Evolutionary conservation across 441 rosid species (phyloP).

Genomic region (Melianthus villosus): DNA sequence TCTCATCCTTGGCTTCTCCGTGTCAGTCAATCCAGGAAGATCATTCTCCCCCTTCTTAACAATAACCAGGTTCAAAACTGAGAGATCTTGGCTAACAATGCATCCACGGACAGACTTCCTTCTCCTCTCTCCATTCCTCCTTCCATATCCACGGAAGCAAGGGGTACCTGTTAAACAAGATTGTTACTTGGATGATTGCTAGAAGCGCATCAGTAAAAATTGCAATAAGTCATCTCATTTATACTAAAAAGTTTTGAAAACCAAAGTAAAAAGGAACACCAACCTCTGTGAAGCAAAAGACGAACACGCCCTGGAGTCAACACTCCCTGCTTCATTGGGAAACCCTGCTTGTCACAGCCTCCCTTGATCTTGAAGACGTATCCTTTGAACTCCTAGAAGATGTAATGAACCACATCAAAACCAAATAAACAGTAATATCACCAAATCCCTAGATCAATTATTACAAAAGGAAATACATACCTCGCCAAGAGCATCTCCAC

Average conservation of each 20-base stretch:
- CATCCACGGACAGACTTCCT: constrained; percentile 51
- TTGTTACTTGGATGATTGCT: too few species aligned
- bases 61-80: constrained; percentile 38
- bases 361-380: constrained; percentile 43
- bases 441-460: not conserved
- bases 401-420: not conserved
- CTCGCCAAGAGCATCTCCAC: constrained; percentile 39
- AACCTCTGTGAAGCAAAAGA: constrained; percentile 31
- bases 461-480: constrained; percentile 4
- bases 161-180: constrained; percentile 32
- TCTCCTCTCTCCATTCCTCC: constrained; percentile 40
- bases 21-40: constrained; percentile 38
- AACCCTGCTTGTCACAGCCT: constrained; percentile 51
- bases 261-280: not conserved
- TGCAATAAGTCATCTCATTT: too few species aligned
- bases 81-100: constrained; percentile 38
- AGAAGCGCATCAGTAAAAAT: too few species aligned
- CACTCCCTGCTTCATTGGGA: constrained; percentile 52
- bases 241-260: too few species aligned
- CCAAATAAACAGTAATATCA: not conserved
- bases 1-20: constrained; percentile 39
- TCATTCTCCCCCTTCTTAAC: constrained; percentile 45
- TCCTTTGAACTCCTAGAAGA: constrained; percentile 35
- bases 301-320: constrained; percentile 34
- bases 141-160: constrained; percentile 39